phyloP scores from a whole-genome alignment of 768 basidiomycete species.

The Lentinula edodes region DNA sequence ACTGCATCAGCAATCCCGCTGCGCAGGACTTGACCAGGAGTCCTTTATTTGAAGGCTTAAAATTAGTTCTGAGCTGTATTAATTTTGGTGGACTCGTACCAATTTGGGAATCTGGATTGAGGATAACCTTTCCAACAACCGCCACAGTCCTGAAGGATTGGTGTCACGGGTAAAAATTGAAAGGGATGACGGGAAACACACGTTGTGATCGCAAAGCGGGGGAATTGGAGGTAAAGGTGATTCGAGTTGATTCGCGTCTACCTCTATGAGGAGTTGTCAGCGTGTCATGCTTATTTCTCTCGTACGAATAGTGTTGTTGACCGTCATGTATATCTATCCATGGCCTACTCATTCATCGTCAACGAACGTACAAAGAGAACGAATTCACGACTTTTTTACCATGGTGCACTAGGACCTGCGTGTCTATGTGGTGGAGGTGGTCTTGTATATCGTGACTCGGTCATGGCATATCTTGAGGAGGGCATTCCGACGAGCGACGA shows the following conservation, averaged over 20 bases:
- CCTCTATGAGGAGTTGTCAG: constrained; percentile 18
- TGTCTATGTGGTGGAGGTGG: constrained; percentile 23
- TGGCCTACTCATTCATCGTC: constrained; percentile 10
- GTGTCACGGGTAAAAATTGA: not conserved
- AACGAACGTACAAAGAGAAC: not conserved
- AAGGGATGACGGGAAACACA: not conserved
- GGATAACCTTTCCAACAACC: constrained; percentile 10
- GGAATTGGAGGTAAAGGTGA: constrained; percentile 9
- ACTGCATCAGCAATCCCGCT: constrained; percentile 30
- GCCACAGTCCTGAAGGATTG: not conserved
- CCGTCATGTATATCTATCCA: constrained; percentile 17
- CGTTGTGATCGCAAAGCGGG: constrained; percentile 7
- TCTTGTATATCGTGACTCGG: not conserved
- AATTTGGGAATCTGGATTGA: constrained; percentile 3
- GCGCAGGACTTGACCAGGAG: constrained; percentile 33
- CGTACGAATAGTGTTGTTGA: not conserved
- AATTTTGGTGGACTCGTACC: not conserved
- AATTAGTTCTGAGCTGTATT: constrained; percentile 2
- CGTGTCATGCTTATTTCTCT: too few species aligned
- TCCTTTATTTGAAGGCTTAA: constrained; percentile 44
- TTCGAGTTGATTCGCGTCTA: constrained; percentile 28
- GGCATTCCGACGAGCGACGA: not conserved
- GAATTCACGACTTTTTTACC: not conserved
- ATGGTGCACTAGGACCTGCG: constrained; percentile 35
- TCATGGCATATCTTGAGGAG: not conserved